Base-by-base conservation (phyloP, 2,329 filamentous ascomycete species). In the Penicillium verrucosum region DNA sequence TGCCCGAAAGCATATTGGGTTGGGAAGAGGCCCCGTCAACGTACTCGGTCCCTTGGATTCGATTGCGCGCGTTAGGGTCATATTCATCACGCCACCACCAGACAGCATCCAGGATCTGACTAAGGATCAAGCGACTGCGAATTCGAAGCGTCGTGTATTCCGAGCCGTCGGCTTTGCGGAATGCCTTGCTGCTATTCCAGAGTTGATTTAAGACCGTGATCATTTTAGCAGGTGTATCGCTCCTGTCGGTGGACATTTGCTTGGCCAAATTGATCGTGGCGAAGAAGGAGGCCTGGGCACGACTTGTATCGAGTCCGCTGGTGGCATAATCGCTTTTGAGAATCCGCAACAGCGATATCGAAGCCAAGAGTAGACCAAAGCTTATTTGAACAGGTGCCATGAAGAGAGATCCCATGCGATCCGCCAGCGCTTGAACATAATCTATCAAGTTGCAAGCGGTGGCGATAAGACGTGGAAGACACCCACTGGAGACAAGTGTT, bases 41-140 rank as follows among this genome's bases (percentile, higher is more conserved):
- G 4, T 50, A 44, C 23, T 62, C 67, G 2, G 53, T 53, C 1
- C 60, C 55, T 29, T 50, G 50, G 10, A 49, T 38, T 47, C 54
- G 58, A 12, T 50, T 30, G 43, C 67, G 63, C n/a, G 63, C 51
- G 9, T 65, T 62, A 5, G 64, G 60, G 37, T 73, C 74, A 51
- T 70, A 74, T 51, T 77, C 75, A 45, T 77, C 75, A 7, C 75
- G 69, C 74, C 74, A 78, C 75, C 75, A 77, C 67, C 74, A 75
- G 23, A 76, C 66, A 11, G 69, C 61, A 60, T 78, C 76, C 18
- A 77, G 60, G 5, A 77, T 64, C 9, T 69, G 66, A 53, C 74
- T 73, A 7, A 75, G 63, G 0, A 67, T 67, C 12, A 78, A 60
- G 11, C 75, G 73, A 53, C 73, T 74, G 12, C 75, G 70, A 30